Evolutionary conservation across 2,329 filamentous ascomycete genomes (phyloP).

Genomic region (Ploettnerulaceae sp.): DNA sequence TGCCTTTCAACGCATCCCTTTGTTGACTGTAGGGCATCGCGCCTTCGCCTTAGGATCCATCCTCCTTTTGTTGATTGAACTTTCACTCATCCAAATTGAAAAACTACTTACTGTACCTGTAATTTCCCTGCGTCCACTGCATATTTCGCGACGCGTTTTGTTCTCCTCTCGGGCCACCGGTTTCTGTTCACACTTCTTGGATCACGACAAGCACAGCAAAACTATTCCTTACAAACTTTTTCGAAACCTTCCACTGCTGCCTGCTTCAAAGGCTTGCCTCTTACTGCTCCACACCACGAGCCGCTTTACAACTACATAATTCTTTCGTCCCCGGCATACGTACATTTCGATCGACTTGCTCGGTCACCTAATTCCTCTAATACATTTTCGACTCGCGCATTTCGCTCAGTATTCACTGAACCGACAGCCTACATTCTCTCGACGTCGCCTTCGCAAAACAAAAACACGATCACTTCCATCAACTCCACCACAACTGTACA

Average conservation of each 20-base stretch:
- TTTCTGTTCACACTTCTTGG: slow-evolving; percentile 26
- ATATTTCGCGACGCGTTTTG: slow-evolving; percentile 27
- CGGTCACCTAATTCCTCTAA: slow-evolving; percentile 32
- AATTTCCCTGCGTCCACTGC: slow-evolving; percentile 25
- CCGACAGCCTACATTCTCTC: slow-evolving; percentile 28
- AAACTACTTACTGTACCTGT: slow-evolving; percentile 20
- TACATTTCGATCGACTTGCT: slow-evolving; percentile 26
- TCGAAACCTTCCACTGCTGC: slow-evolving; percentile 23
- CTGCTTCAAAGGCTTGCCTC: slow-evolving; percentile 30
- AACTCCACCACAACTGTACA: slow-evolving; percentile 21
- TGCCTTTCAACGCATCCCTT: slow-evolving; percentile 27
- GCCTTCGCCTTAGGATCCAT: slow-evolving; percentile 8
- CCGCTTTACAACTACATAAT: slow-evolving; percentile 30
- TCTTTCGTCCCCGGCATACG: slow-evolving; percentile 23
- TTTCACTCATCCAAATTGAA: slow-evolving; percentile 14
- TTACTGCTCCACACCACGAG: slow-evolving; percentile 23
- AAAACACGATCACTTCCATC: slow-evolving; percentile 11
- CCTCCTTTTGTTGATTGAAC: slow-evolving; percentile 6
- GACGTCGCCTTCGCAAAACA: slow-evolving; percentile 22
- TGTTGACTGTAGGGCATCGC: slow-evolving; percentile 31
- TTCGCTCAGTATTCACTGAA: slow-evolving; percentile 16
- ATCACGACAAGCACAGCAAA: slow-evolving; percentile 22
- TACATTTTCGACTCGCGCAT: slow-evolving; percentile 23
- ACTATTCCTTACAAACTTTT: slow-evolving; percentile 25
- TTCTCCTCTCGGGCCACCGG: slow-evolving; percentile 22